phyloP scores from a whole-genome alignment of 805 yeast species.

The Hemisphaericaspora nanyangensis region DNA sequence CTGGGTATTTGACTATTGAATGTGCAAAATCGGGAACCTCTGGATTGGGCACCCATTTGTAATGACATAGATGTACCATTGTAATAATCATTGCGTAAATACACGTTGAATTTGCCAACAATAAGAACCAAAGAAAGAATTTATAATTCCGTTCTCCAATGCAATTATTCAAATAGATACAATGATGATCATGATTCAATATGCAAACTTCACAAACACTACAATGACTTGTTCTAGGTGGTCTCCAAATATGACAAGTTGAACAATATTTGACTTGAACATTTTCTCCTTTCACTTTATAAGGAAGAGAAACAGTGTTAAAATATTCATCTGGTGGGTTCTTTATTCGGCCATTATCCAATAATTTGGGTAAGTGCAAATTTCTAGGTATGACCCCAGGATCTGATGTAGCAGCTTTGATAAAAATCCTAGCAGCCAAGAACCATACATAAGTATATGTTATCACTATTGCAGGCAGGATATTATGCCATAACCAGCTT shows the following conservation, averaged over 20 bases:
- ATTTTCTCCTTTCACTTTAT: conserved; percentile 16
- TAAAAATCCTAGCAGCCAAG: conserved; percentile 43
- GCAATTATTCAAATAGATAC: conserved; percentile 53
- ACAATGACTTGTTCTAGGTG: conserved; percentile 69
- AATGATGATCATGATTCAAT: conserved; percentile 68
- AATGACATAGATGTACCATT: conserved; percentile 19
- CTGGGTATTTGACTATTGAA: conserved; percentile 22
- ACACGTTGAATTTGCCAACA: conserved; percentile 18
- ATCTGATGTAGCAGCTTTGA: conserved; percentile 50
- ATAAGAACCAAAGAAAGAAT: conserved; percentile 31
- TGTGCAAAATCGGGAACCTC: conserved; percentile 17
- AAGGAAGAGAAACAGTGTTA: conserved; percentile 48
- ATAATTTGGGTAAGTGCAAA: conserved; percentile 45
- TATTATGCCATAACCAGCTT: conserved; percentile 52
- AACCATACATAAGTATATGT: conserved; percentile 58
- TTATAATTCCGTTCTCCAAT: conserved; percentile 38
- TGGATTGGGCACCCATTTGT: conserved; percentile 24
- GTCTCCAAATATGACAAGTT: conserved; percentile 59
- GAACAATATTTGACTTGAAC: conserved; percentile 54
- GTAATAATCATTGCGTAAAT: conserved; percentile 15
- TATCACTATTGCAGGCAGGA: conserved; percentile 54
- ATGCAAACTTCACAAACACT: conserved; percentile 65
- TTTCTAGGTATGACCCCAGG: conserved; percentile 72
- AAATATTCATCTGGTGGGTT: conserved; percentile 57
- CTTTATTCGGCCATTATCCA: conserved; percentile 12